phyloP scores from a whole-genome alignment of 164 flowering plant genomes.

The Sextonia rubra region DNA sequence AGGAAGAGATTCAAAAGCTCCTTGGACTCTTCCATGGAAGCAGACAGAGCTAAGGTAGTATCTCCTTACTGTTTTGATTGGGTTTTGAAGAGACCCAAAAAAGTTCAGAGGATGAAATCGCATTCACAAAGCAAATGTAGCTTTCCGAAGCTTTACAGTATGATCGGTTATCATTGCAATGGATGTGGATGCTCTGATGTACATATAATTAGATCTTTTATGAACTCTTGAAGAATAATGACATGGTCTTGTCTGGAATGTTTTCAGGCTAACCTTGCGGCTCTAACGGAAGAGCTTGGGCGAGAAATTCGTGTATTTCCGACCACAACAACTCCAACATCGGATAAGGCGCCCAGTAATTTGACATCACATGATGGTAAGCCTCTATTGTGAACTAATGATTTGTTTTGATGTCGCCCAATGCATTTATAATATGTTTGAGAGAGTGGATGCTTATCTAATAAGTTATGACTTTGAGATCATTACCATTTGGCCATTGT shows the following conservation, averaged over 20 bases:
- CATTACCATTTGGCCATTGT: not conserved
- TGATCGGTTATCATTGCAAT: too few species aligned
- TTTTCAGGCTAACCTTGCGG: constrained; percentile 56
- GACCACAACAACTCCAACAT: constrained; percentile 33
- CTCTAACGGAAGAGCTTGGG: constrained; percentile 56
- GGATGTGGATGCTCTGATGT: too few species aligned
- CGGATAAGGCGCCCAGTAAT: constrained; percentile 17
- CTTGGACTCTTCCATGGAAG: too few species aligned
- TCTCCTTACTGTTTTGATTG: too few species aligned
- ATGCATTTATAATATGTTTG: not conserved
- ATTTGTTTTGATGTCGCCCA: not conserved
- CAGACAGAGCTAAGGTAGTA: too few species aligned
- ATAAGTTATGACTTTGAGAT: not conserved
- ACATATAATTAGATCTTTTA: not conserved
- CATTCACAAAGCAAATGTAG: too few species aligned
- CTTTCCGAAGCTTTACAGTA: too few species aligned
- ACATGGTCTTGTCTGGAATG: not conserved
- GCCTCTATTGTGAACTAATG: not conserved
- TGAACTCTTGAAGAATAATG: not conserved
- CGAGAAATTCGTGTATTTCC: constrained; percentile 75
- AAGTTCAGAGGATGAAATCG: too few species aligned
- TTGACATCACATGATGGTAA: constrained; percentile 38
- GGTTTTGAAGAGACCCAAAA: too few species aligned
- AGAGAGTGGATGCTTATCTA: not conserved
- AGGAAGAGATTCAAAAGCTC: too few species aligned